Evolutionary conservation across 768 basidiomycete species (phyloP), one percentile per base, ranked within the genome.

Genomic region (Collybia sp.): DNA sequence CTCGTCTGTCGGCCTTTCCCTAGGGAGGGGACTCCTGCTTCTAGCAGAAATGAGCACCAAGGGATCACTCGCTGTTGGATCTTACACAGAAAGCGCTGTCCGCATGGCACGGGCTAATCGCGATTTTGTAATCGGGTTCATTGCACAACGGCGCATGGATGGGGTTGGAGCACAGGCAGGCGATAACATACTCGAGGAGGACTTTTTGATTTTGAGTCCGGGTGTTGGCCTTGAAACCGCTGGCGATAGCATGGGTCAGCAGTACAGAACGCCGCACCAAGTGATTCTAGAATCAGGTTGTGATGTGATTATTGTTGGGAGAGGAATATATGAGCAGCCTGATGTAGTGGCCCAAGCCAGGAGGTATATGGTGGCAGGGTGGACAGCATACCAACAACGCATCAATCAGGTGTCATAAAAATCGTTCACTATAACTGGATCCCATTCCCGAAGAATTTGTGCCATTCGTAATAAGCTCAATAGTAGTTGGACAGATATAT

Each of bases 41-140:
- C 83, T 99, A 37, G 90, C 94, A 32, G 93, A 98, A 64, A 99
- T 99, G 96, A 93, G 89, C 58, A 90, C 89, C 18, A 80, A 81
- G 49, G 95, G 93, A 6, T 82, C 83, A 25, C 80, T 99, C 45
- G 86, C 94, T 1, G 78, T 75, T 2, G 93, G 91, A 6, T 57
- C 72, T 13, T 99, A 99, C 67, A 94, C 92, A 0, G 76, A 83
- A 46, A 77, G 81, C 35, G 85, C 94, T 1, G 83, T 97, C 37
- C 77, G 79, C 11, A 94, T 97, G 88, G 95, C 96, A 6, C 77
- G 88, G 15, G 71, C 72, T 33, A 74, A 87, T 55, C 78, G 80
- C 15, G 80, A 86, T 53, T 99, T 98, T 61, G 95, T 98, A 38
- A 82, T 98, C 55, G 96, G 96, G 5, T 98, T 98, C 69, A 91